Base-by-base conservation (phyloP, 805 yeast genomes). In the Lipomyces spencermartinsiae region DNA sequence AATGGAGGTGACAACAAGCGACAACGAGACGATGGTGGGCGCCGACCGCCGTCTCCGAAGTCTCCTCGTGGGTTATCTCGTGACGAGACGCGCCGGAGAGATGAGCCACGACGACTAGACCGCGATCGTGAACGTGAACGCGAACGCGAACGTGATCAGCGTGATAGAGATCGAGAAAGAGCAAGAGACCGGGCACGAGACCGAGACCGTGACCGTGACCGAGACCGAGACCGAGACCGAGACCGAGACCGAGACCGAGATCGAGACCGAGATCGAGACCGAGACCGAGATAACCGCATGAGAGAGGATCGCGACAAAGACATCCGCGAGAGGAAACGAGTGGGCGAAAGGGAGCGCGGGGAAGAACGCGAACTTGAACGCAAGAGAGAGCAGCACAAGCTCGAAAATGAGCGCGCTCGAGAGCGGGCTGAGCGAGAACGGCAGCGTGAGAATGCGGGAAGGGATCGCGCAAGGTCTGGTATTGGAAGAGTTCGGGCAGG, bases 341-440 rank as follows among this genome's bases (percentile, higher is more conserved):
- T 9, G 29, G 53, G 60, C 9, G 43, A 19, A 12, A 49, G 14
- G 16, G 66, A 53, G 8, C 43, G 49, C 22, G 53, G 5, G 22
- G 34, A 43, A 19, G 10, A 56, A 16, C 59, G 46, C 29, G 59
- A 34, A 8, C 58, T 51, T 10, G 66, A 58, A 14, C 59, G 58
- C 10, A 59, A 51, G 14, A 39, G 61, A 25, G 65, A 62, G 14
- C 59, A 25, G 14, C 46, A 58, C 8, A 58, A 33, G 9, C 62
- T 9, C 9, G 59, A 61, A 51, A 6, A 5, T 14, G 64, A 61
- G 14, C 58, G 64, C 33, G 49, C 34, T 4, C n/a, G 35, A 7
- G 63, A 60, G 51, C 63, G 63, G 19, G 63, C 63, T 12, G 63
- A 60, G 35, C 57, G 64, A n/a, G 64, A 61, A 8, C 63, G 63